Conservation (phyloP, 2,329 filamentous ascomycete genomes). For the Apiospora kogelbergensis region DNA sequence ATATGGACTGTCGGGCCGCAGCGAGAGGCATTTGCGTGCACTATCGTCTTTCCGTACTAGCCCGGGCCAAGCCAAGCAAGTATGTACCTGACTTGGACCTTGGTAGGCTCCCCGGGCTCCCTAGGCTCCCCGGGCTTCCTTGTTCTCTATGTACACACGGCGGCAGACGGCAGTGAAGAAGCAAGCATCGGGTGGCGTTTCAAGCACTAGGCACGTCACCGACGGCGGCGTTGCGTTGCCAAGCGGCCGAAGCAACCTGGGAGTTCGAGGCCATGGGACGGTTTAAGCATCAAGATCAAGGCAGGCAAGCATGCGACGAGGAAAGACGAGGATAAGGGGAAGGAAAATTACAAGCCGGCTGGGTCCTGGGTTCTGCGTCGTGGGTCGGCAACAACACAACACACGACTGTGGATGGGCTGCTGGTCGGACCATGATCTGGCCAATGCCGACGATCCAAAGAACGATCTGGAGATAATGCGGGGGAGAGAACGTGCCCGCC, state of each 20-base stretch:
- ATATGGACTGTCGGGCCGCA: slow-evolving; percentile 38
- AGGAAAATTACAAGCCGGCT: not conserved
- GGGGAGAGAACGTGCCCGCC: not conserved
- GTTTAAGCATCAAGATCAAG: not conserved
- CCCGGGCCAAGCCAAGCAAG: not conserved
- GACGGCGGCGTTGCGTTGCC: not conserved
- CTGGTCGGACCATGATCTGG: not conserved
- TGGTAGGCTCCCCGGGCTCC: too few species aligned
- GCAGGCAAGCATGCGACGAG: too few species aligned
- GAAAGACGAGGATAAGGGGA: not conserved
- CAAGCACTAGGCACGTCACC: too few species aligned
- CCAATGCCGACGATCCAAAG: not conserved
- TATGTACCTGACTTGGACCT: too few species aligned
- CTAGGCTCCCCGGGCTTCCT: too few species aligned
- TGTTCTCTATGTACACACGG: too few species aligned
- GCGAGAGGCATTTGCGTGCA: slow-evolving; percentile 16
- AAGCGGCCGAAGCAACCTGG: not conserved
- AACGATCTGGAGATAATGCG: slow-evolving; percentile 9
- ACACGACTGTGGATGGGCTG: not conserved
- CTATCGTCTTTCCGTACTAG: not conserved
- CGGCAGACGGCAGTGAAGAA: not conserved
- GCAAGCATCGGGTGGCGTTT: not conserved
- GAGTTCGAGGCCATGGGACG: not conserved
- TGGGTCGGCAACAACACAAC: not conserved
- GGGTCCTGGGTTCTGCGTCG: too few species aligned